Conservation (phyloP, 1,139 yeast genomes). For the Blastobotrys malaysiensis region DNA sequence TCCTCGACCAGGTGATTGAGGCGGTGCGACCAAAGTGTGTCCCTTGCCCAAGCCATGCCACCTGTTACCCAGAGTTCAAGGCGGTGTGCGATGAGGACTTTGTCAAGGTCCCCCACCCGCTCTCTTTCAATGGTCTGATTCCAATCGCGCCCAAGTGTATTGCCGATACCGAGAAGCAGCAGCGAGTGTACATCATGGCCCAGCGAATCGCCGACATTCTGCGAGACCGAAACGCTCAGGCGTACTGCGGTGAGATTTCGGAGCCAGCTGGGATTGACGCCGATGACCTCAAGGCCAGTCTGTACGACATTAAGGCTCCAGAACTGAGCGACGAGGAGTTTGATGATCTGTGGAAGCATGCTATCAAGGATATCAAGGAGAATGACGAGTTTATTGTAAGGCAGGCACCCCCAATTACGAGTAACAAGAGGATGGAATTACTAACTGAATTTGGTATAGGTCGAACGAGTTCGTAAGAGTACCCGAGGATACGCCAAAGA, state of each 20-base stretch:
- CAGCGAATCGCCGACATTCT: slow-evolving; percentile 62
- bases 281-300: slow-evolving; percentile 25
- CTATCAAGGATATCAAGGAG: slow-evolving; percentile 55
- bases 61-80: slow-evolving; percentile 57
- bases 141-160: slow-evolving; percentile 65
- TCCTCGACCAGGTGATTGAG: slow-evolving; percentile 19
- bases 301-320: slow-evolving; percentile 27
- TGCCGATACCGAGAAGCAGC: slow-evolving; percentile 71
- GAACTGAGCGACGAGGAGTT: slow-evolving; percentile 63
- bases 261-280: slow-evolving; percentile 30
- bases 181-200: slow-evolving; percentile 61
- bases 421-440: slow-evolving; percentile 7
- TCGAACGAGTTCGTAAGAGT: slow-evolving; percentile 23
- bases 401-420: slow-evolving; percentile 47
- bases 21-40: slow-evolving; percentile 58
- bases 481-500: slow-evolving; percentile 20
- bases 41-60: slow-evolving; percentile 77
- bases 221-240: slow-evolving; percentile 62
- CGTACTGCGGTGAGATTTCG: slow-evolving; percentile 53
- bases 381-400: slow-evolving; percentile 82
- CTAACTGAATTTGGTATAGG: slow-evolving; percentile 13
- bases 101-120: slow-evolving; percentile 50
- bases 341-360: slow-evolving; percentile 72
- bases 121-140: slow-evolving; percentile 47
- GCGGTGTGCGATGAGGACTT: slow-evolving; percentile 69